Conservation (phyloP, 2,329 filamentous ascomycete genomes). For the Volutella citrinella region DNA sequence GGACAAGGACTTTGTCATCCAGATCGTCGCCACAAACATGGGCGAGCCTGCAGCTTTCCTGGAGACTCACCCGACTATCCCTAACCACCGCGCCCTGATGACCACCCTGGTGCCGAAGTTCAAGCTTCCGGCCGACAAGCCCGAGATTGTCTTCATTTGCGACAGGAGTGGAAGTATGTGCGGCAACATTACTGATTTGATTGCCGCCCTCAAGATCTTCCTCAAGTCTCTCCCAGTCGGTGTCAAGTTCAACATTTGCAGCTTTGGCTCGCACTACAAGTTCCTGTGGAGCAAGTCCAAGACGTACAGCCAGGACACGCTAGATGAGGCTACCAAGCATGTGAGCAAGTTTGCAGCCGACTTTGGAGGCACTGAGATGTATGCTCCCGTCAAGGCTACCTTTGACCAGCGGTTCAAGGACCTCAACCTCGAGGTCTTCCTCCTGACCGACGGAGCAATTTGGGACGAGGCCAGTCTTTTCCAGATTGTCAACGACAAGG, state of each 20-base stretch:
- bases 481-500: slow-evolving; percentile 39
- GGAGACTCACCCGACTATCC: slow-evolving; percentile 61
- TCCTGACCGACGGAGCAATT: slow-evolving; percentile 56
- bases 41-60: slow-evolving; percentile 62
- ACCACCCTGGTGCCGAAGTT: slow-evolving; percentile 69
- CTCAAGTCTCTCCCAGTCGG: slow-evolving; percentile 63
- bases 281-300: slow-evolving; percentile 49
- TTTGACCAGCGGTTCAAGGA: slow-evolving; percentile 42
- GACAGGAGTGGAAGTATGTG: slow-evolving; percentile 69
- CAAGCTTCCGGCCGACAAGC: slow-evolving; percentile 49
- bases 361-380: slow-evolving; percentile 55
- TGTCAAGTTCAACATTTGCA: slow-evolving; percentile 68
- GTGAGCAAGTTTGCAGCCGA: slow-evolving; percentile 41
- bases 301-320: slow-evolving; percentile 41
- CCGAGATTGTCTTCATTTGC: slow-evolving; percentile 69
- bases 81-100: slow-evolving; percentile 66
- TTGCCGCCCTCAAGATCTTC: slow-evolving; percentile 58
- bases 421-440: slow-evolving; percentile 50
- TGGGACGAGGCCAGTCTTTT: slow-evolving; percentile 46
- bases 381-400: slow-evolving; percentile 40
- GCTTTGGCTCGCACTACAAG: slow-evolving; percentile 51
- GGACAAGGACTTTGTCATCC: slow-evolving; percentile 64
- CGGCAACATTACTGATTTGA: slow-evolving; percentile 50
- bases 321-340: slow-evolving; percentile 42
- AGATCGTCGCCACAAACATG: slow-evolving; percentile 58